Conservation (phyloP, 345 rosid genomes). For the Gossypium stocksii region DNA sequence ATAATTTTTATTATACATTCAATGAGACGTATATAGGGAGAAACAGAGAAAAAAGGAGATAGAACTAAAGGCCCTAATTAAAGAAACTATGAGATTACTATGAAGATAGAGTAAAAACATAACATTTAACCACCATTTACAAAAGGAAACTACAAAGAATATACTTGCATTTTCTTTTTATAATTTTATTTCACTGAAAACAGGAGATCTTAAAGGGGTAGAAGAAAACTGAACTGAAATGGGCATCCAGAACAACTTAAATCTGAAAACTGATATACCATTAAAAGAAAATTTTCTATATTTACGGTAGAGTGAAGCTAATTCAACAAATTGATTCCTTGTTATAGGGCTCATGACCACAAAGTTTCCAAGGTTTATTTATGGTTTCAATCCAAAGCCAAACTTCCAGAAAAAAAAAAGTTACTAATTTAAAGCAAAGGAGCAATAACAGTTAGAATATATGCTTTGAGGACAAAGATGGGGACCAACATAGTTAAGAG, state of each 20-base stretch:
- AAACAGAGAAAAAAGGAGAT: conserved; percentile 1
- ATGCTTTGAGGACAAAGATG: conserved; percentile 9
- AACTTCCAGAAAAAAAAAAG: conserved; percentile 2
- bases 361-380: background rate
- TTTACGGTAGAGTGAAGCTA: background rate
- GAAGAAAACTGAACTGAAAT: background rate
- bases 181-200: background rate
- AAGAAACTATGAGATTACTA: conserved; percentile 9
- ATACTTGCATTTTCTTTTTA: background rate
- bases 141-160: background rate
- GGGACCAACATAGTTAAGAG: background rate
- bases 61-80: conserved; percentile 14
- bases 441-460: background rate
- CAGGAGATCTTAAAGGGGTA: background rate
- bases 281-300: background rate
- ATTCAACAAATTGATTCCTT: conserved; percentile 17
- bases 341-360: background rate
- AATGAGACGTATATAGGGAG: background rate
- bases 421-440: conserved; percentile 13
- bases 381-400: conserved; percentile 13
- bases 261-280: background rate
- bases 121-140: background rate
- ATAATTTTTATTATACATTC: background rate
- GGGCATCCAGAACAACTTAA: background rate
- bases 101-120: background rate